Base-by-base conservation (phyloP, 768 basidiomycete genomes). In the Suillus spraguei region DNA sequence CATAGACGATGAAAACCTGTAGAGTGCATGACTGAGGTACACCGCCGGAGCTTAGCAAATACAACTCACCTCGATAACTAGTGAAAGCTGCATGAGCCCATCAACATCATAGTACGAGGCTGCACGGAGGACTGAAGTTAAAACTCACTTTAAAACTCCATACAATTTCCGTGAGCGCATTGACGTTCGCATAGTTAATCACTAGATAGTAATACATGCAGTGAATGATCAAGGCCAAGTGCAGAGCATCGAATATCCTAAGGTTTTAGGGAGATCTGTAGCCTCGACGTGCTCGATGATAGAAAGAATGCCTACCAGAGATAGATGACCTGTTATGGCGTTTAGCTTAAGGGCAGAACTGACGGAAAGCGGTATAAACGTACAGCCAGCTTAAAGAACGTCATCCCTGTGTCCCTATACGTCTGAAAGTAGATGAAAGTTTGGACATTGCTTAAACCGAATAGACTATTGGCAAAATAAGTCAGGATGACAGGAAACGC, bases 161-260 rank as follows among this genome's bases (percentile, higher is more conserved):
- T 32, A 69, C 74, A 3, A 77, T 71, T 5, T 61, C 66, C 6
- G 70, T 55, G 39, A 79, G 61, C 22, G 68, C 68, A 8, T 61
- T 1, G 5, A 75, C 72, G 62, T 78, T 76, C 28, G 61, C 67
- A 55, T 72, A 78, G 55, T 76, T 79, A 10, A 65, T 69, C 42
- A 81, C 70, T 28, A 77, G 61, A 68, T 79, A 80, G 64, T 69
- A 74, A 67, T 81, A 79, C 20, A 78, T 36, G 32, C 68, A 69
- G 55, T 79, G 76, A 2, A 76, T 70, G 36, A 78, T 66, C 22
- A 80, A 69, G 0, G 71, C 72, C 32, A 79, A 65, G 52, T 79
- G 77, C 14, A 78, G 62, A 11, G 74, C 73, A 65, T 79, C 77
- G 10, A 80, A 69, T 9, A 74, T 28, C 78, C 80, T 80, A 50